Evolutionary conservation across 2,329 filamentous ascomycete genomes (phyloP).

Genomic region (Boeremia exigua): DNA sequence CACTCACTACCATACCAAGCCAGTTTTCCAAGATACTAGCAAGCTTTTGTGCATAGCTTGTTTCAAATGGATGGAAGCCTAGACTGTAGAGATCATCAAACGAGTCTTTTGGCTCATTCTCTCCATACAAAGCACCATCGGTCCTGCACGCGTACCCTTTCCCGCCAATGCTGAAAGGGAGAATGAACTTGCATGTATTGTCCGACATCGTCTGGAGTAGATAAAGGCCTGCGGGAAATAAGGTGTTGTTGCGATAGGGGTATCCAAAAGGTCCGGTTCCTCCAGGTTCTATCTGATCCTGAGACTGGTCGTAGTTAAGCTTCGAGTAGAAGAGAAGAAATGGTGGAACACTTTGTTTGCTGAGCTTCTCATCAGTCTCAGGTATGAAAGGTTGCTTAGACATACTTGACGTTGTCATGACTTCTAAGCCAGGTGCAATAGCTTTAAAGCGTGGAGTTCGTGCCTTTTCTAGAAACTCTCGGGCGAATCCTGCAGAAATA

Average conservation of each 20-base stretch:
- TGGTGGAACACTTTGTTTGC: background rate
- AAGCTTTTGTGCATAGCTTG: constrained; percentile 15
- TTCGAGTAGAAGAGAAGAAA: constrained; percentile 8
- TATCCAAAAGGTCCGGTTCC: no score
- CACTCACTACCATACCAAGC: constrained; percentile 27
- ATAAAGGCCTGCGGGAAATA: no score
- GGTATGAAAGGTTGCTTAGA: background rate
- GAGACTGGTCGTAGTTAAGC: background rate
- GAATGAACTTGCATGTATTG: constrained; percentile 20
- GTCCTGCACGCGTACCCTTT: constrained; percentile 24
- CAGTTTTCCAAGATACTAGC: constrained; percentile 22
- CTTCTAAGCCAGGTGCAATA: background rate
- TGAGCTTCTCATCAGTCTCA: background rate
- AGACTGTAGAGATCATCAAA: constrained; percentile 18
- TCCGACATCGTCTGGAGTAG: background rate
- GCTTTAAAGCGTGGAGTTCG: background rate
- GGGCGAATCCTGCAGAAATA: background rate
- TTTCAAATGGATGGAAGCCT: constrained; percentile 23
- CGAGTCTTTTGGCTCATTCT: constrained; percentile 6
- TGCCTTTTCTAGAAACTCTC: background rate
- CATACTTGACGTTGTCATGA: background rate
- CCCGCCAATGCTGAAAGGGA: constrained; percentile 26
- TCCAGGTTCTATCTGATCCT: background rate
- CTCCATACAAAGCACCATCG: constrained; percentile 21
- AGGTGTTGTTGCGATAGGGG: no score